phyloP scores from a whole-genome alignment of 805 yeast genomes.

The Myxozyma nipponensis region DNA sequence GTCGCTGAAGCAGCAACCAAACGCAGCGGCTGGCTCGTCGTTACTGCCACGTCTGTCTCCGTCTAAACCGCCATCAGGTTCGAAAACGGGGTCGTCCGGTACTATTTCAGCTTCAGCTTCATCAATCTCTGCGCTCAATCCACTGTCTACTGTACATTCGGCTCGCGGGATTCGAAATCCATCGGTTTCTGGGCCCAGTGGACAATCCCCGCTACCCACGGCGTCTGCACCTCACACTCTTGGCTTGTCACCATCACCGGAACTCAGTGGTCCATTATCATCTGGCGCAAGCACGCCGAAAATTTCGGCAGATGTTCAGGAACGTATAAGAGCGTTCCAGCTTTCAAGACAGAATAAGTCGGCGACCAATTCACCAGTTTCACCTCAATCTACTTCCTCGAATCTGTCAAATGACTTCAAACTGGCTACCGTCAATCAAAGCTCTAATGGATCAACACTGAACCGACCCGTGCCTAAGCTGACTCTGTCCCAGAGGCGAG shows the following conservation, averaged over 20 bases:
- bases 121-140: constrained; percentile 7
- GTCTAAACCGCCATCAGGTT: no score
- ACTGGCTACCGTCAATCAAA: constrained; percentile 18
- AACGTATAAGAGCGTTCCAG: constrained; percentile 81
- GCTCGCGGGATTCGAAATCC: constrained; percentile 23
- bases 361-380: constrained; percentile 36
- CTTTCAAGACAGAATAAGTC: constrained; percentile 60
- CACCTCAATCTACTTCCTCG: constrained; percentile 14
- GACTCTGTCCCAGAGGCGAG: constrained; percentile 39
- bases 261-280: neutral
- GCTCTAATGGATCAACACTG: constrained; percentile 26
- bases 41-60: no score
- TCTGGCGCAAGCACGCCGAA: neutral
- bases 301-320: constrained; percentile 67
- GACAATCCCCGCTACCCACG: neutral
- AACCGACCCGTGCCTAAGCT: constrained; percentile 30
- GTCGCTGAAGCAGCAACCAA: neutral
- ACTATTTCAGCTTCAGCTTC: neutral
- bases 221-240: neutral
- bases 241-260: neutral
- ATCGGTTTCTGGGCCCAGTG: neutral
- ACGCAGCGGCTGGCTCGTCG: no score
- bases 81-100: neutral
- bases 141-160: constrained; percentile 22
- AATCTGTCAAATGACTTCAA: constrained; percentile 2